A percentile compares a stretch with the other conserved stretches of the same genome.
Evolutionary conservation across 495 filamentous ascomycete genomes (phyloP).

Genomic region (Aspergillus asperescens): DNA sequence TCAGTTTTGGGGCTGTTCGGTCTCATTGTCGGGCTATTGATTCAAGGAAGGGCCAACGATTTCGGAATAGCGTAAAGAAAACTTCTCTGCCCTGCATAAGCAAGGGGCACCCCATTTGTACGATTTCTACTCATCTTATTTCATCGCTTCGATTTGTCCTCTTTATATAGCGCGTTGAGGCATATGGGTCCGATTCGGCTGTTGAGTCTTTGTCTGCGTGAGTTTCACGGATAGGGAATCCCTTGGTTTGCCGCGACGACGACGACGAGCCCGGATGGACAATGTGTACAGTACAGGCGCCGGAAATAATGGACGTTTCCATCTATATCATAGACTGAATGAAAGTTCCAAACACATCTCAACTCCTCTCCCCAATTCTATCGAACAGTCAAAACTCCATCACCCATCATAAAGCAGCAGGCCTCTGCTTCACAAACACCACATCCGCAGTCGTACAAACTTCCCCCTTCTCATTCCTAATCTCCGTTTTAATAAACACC

Average conservation of each 20-base stretch:
- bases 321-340: conserved; percentile 9
- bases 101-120: conserved; percentile 18
- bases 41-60: conserved; percentile 72
- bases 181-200: conserved; percentile 37
- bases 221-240: conserved; percentile 22
- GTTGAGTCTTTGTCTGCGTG: conserved; percentile 30
- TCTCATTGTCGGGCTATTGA: conserved; percentile 85
- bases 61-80: conserved; percentile 48
- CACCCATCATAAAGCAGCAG: background rate
- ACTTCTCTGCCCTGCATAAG: conserved; percentile 8
- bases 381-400: too few relatives aligned
- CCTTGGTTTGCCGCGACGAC: conserved; percentile 17
- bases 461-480: conserved; percentile 7
- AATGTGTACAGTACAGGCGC: conserved; percentile 33
- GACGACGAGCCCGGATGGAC: conserved; percentile 7
- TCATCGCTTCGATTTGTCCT: conserved; percentile 20
- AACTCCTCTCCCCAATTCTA: background rate
- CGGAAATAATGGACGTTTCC: conserved; percentile 16
- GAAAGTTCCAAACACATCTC: background rate
- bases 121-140: conserved; percentile 22
- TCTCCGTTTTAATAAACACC: conserved; percentile 10
- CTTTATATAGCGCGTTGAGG: conserved; percentile 42
- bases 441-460: conserved; percentile 11
- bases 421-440: conserved; percentile 12
- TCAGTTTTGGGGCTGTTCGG: conserved; percentile 97